phyloP scores from a whole-genome alignment of 2,329 filamentous ascomycete genomes.

The Aspergillus persii region DNA sequence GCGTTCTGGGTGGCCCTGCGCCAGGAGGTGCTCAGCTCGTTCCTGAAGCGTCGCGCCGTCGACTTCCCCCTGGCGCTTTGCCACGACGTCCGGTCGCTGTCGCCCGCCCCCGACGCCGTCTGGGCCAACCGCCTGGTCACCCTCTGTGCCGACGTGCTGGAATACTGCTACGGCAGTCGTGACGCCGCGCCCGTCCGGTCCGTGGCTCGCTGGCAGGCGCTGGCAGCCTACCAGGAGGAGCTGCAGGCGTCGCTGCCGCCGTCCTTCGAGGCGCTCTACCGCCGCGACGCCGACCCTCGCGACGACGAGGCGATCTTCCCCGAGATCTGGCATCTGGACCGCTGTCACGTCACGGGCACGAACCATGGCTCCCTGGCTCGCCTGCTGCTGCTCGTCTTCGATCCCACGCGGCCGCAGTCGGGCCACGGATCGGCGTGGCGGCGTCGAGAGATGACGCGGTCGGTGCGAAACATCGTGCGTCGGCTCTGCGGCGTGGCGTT shows the following conservation, averaged over 20 bases:
- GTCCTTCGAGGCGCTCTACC: conserved; percentile 57
- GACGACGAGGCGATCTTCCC: conserved; percentile 50
- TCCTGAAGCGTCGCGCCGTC: conserved; percentile 41
- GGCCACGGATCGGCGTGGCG: conserved; percentile 32
- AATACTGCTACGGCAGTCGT: conserved; percentile 56
- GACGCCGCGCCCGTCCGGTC: background rate
- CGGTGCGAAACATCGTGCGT: conserved; percentile 46
- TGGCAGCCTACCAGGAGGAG: background rate
- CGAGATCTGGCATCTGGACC: conserved; percentile 56
- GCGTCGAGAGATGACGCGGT: conserved; percentile 15
- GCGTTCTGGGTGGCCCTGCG: conserved; percentile 50
- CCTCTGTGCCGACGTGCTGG: conserved; percentile 62
- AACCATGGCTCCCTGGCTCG: conserved; percentile 60
- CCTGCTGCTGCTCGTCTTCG: conserved; percentile 57
- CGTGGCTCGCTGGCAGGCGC: background rate
- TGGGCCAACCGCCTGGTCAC: conserved; percentile 55
- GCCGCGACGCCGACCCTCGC: conserved; percentile 36
- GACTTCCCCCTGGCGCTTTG: conserved; percentile 40
- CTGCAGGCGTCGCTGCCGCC: background rate
- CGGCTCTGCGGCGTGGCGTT: conserved; percentile 59
- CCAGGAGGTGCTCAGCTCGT: conserved; percentile 50
- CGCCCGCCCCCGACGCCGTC: conserved; percentile 31
- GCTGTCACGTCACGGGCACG: conserved; percentile 59
- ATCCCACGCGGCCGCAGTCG: conserved; percentile 53
- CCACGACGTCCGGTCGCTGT: conserved; percentile 34